Percentiles rank a stretch among this genome's conserved stretches.
phyloP scores from a whole-genome alignment of 1,284 basidiomycete species.

The Ceraceosorus guamensis region DNA sequence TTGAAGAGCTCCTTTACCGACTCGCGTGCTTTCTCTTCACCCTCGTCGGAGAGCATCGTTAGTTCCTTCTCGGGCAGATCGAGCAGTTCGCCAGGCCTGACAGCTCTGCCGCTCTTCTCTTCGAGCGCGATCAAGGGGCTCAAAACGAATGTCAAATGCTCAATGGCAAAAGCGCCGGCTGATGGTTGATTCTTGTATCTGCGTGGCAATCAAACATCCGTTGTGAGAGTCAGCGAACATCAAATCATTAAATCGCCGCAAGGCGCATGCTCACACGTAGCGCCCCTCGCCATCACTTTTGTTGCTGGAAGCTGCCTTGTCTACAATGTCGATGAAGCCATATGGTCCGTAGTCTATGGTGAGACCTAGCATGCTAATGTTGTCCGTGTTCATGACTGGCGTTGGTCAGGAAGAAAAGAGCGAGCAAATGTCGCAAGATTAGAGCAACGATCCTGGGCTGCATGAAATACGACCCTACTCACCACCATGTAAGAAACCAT shows the following conservation, averaged over 20 bases:
- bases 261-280: slow-evolving; percentile 67
- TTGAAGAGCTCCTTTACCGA: slow-evolving; percentile 28
- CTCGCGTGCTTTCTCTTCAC: too few species aligned
- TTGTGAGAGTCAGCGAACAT: slow-evolving; percentile 19
- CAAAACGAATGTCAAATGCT: too few species aligned
- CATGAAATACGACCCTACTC: too few species aligned
- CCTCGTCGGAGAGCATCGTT: too few species aligned
- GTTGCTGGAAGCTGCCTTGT: slow-evolving; percentile 81
- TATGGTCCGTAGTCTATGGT: slow-evolving; percentile 79
- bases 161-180: slow-evolving; percentile 31
- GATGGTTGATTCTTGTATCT: slow-evolving; percentile 45
- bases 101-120: slow-evolving; percentile 25
- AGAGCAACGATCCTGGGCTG: too few species aligned
- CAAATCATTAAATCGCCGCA: slow-evolving; percentile 46
- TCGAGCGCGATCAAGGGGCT: slow-evolving; percentile 7
- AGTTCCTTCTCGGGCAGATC: slow-evolving; percentile 19
- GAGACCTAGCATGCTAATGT: slow-evolving; percentile 67
- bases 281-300: slow-evolving; percentile 78
- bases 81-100: slow-evolving; percentile 17
- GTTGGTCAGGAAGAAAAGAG: too few species aligned
- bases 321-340: slow-evolving; percentile 71
- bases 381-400: slow-evolving; percentile 94
- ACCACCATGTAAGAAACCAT: too few species aligned
- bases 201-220: slow-evolving; percentile 27
- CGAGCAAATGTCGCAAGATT: too few species aligned